These are phyloP conservation scores for Schwanniomyces pseudopolymorphus DNA, from an alignment of 805 yeast genomes.

Conservation along the genomic window DNA sequence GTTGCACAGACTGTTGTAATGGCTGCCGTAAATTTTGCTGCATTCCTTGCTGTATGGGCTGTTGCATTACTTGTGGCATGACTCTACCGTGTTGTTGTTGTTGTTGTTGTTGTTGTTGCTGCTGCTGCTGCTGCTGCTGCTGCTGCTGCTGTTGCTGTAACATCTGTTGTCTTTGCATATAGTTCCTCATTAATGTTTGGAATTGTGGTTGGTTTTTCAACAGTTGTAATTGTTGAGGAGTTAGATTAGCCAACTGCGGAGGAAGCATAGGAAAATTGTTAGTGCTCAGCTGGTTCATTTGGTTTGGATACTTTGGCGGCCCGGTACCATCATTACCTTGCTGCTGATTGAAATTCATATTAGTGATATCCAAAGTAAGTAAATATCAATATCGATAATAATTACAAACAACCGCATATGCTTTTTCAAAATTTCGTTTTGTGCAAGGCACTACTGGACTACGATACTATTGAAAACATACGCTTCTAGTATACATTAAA, in stretches of 20 bases:
- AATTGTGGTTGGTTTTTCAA: slow-evolving; percentile 43
- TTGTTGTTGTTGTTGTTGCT: no score
- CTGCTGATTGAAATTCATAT: slow-evolving; percentile 13
- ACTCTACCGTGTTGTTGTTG: neutral
- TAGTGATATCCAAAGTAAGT: neutral
- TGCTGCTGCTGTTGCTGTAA: slow-evolving; percentile 38
- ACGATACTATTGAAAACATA: neutral
- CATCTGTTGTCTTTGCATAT: slow-evolving; percentile 40
- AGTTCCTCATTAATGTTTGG: slow-evolving; percentile 39
- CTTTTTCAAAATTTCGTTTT: neutral
- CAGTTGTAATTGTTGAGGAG: slow-evolving; percentile 44
- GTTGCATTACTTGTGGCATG: neutral
- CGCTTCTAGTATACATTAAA: neutral
- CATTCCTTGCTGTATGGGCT: slow-evolving; percentile 5
- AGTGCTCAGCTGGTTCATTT: slow-evolving; percentile 7
- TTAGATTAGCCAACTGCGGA: slow-evolving; percentile 30
- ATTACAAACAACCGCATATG: neutral
- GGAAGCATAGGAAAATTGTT: slow-evolving; percentile 18
- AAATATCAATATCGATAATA: neutral
- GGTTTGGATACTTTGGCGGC: slow-evolving; percentile 3
- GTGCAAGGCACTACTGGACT: neutral
- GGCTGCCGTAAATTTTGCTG: slow-evolving; percentile 4
- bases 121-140: slow-evolving; percentile 11
- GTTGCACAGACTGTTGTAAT: neutral
- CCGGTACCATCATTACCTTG: slow-evolving; percentile 6